A percentile compares a stretch with the other conserved stretches of the same genome.
phyloP scores from a whole-genome alignment of 306 rosid genomes.

The Hylodesmum podocarpum region DNA sequence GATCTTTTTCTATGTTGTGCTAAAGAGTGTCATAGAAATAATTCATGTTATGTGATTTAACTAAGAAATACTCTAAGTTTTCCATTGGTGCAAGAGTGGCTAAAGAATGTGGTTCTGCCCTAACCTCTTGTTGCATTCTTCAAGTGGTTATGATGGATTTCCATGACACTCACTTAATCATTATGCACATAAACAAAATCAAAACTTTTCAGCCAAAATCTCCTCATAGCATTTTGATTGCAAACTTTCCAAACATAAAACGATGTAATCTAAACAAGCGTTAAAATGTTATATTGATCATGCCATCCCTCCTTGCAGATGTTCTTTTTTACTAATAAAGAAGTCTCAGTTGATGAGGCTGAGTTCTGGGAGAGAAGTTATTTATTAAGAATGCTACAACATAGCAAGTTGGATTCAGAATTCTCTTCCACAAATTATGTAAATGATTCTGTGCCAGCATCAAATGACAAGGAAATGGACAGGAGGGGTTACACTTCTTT shows the following conservation, averaged over 20 bases:
- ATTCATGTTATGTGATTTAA: background rate
- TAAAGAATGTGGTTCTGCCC: background rate
- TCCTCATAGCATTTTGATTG: background rate
- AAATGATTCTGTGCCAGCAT: constrained; percentile 31
- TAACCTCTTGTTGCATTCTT: constrained; percentile 9
- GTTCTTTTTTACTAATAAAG: constrained; percentile 77
- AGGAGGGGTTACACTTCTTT: constrained; percentile 50
- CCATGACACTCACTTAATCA: background rate
- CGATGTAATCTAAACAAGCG: background rate
- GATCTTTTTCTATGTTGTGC: constrained; percentile 1
- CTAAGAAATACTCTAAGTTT: constrained; percentile 12
- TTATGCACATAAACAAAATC: background rate
- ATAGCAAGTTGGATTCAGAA: constrained; percentile 44
- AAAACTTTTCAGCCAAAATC: background rate
- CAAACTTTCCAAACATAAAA: constrained; percentile 6
- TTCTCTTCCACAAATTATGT: constrained; percentile 29
- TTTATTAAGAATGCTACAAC: constrained; percentile 55
- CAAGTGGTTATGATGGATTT: constrained; percentile 13
- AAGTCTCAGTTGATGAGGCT: constrained; percentile 69
- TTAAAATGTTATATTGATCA: constrained; percentile 23
- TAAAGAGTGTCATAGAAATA: background rate
- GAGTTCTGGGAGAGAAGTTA: constrained; percentile 99
- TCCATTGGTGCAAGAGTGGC: constrained; percentile 12
- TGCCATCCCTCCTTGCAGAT: constrained; percentile 51
- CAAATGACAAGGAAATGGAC: constrained; percentile 48